These are phyloP conservation scores for Salvia rosmarinus DNA, from an alignment of 257 asterid genomes.

Conservation along the genomic window DNA sequence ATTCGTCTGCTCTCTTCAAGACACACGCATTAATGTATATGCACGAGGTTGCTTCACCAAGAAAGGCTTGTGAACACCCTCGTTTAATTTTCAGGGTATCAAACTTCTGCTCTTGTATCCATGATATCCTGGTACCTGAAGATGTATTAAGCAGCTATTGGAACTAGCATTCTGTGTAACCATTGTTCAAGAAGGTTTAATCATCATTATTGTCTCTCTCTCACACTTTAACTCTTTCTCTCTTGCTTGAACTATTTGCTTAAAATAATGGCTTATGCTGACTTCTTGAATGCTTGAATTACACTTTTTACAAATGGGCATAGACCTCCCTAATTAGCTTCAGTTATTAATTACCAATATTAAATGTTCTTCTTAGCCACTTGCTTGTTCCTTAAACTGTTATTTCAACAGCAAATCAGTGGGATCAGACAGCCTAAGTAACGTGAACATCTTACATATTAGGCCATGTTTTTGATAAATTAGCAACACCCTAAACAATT, in stretches of 20 bases:
- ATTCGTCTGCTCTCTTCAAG: not conserved
- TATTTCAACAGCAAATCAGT: not conserved
- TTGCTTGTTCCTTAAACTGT: not conserved
- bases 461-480: not conserved
- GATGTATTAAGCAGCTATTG: constrained; percentile 22
- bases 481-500: not conserved
- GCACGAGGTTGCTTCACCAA: not conserved
- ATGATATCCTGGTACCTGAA: constrained; percentile 14
- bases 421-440: constrained; percentile 2
- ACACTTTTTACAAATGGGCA: not conserved
- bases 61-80: constrained; percentile 1
- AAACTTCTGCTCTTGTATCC: not conserved
- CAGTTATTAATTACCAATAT: not conserved
- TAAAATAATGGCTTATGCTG: not conserved
- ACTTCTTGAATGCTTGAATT: constrained; percentile 9
- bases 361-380: constrained; percentile 6
- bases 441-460: not conserved
- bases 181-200: constrained; percentile 1
- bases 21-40: constrained; percentile 3
- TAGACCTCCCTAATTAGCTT: constrained; percentile 10
- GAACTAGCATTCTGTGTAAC: constrained; percentile 13
- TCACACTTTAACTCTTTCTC: not conserved
- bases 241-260: not conserved
- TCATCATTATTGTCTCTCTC: not conserved
- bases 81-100: constrained; percentile 18